Percentiles rank a stretch among this genome's conserved stretches.
These are phyloP conservation scores for Chalaropsis ovoidea DNA, from an alignment of 2,329 filamentous ascomycete genomes.

Conservation along the genomic window DNA sequence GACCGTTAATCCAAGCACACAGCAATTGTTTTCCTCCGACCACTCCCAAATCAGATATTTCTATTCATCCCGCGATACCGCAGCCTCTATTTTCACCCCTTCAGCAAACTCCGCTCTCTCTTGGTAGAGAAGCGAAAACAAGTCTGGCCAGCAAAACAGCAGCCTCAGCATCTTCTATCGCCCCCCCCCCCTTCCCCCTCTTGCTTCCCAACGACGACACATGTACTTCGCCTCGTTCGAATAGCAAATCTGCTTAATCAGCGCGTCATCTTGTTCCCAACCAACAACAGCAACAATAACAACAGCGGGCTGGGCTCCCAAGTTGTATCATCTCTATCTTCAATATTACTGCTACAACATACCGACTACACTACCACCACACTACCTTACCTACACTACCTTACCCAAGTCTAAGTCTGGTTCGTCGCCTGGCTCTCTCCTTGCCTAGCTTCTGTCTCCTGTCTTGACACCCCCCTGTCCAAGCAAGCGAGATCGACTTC, in stretches of 20 bases:
- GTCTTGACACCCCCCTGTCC: conserved; percentile 17
- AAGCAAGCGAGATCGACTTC: conserved; percentile 24
- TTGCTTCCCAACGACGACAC: not conserved
- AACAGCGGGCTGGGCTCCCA: conserved; percentile 6
- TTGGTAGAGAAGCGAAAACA: not conserved
- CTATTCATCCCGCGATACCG: not conserved
- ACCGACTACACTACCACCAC: not conserved
- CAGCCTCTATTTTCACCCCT: not conserved
- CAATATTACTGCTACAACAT: conserved; percentile 7
- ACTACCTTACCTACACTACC: not conserved
- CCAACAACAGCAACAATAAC: not conserved
- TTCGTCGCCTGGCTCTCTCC: conserved; percentile 7
- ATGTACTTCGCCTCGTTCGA: conserved; percentile 5
- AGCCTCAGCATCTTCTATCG: not conserved
- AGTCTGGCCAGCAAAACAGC: not conserved
- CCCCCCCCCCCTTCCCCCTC: not conserved
- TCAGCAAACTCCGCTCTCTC: not conserved
- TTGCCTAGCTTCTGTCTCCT: conserved; percentile 16
- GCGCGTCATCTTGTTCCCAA: not conserved
- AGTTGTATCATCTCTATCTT: conserved; percentile 6
- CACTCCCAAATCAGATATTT: not conserved
- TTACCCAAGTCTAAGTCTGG: not conserved
- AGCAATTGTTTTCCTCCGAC: not conserved
- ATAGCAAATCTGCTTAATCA: conserved; percentile 8
- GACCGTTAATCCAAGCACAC: not conserved